A percentile compares a stretch with the other conserved stretches of the same genome.
These are phyloP conservation scores for Serendipita sp. DNA, from an alignment of 768 basidiomycete species.

Conservation along the genomic window DNA sequence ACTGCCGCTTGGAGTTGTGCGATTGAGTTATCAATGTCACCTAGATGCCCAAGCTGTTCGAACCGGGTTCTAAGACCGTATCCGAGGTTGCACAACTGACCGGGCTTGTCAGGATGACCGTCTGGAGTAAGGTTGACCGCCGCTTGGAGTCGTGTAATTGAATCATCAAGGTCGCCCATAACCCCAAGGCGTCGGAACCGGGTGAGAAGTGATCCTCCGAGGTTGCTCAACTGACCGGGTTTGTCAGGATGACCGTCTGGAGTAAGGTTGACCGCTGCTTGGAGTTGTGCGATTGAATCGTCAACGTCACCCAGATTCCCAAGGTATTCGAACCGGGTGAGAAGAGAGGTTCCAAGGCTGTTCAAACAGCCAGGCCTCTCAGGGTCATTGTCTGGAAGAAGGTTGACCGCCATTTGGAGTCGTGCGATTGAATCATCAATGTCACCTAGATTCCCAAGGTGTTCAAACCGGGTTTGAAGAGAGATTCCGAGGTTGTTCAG, in stretches of 20 bases:
- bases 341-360: neutral
- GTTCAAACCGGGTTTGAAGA: neutral
- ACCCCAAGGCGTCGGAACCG: too few species aligned
- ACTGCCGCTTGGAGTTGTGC: too few species aligned
- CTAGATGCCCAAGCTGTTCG: too few species aligned
- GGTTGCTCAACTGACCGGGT: neutral
- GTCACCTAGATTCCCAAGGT: neutral
- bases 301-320: slow-evolving; percentile 1
- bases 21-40: too few species aligned
- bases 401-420: neutral
- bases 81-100: too few species aligned
- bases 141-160: too few species aligned
- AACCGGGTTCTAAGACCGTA: too few species aligned
- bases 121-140: too few species aligned
- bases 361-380: neutral
- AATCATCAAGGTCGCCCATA: too few species aligned
- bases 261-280: neutral
- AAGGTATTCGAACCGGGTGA: slow-evolving; percentile 1
- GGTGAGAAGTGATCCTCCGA: too few species aligned
- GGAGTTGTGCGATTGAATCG: neutral
- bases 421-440: neutral
- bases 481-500: neutral
- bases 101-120: too few species aligned
- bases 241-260: neutral
- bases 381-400: neutral